Evolutionary conservation across 345 rosid species (phyloP).

Genomic region (Moricandia moricandioides): DNA sequence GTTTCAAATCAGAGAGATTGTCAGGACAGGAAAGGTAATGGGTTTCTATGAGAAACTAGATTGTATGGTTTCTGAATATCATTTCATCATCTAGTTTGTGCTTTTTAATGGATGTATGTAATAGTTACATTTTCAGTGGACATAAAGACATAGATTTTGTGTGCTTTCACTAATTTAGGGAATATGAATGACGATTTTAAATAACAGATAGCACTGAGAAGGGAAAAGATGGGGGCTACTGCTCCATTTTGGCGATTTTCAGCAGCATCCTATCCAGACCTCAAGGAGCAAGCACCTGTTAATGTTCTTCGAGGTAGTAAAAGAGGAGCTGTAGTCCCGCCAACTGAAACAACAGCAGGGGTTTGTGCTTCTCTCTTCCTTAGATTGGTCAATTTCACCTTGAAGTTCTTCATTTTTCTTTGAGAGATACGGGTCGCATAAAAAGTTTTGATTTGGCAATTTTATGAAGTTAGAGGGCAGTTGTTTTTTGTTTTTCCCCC

Average conservation of each 20-base stretch:
- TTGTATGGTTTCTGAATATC: background rate
- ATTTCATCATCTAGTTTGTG: background rate
- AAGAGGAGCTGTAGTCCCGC: constrained; percentile 40
- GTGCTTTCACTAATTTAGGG: constrained; percentile 14
- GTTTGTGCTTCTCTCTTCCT: constrained; percentile 45
- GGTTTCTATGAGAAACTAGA: constrained; percentile 4
- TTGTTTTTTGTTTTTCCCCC: no score
- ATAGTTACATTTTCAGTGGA: constrained; percentile 16
- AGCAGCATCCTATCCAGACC: constrained; percentile 96
- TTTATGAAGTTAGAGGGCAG: background rate
- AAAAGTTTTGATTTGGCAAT: background rate
- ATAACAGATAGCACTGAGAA: constrained; percentile 79
- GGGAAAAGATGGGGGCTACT: constrained; percentile 85
- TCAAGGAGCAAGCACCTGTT: constrained; percentile 45
- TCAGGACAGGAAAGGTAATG: constrained; percentile 65
- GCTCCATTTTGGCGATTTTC: constrained; percentile 99
- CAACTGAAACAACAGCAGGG: constrained; percentile 48
- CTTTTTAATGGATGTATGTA: constrained; percentile 10
- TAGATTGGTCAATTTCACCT: constrained; percentile 7
- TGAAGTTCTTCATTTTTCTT: background rate
- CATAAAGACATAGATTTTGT: constrained; percentile 6
- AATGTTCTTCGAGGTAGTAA: constrained; percentile 46
- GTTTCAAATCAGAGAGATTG: constrained; percentile 90
- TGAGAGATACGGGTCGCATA: background rate
- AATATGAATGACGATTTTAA: constrained; percentile 13